Evolutionary conservation across 306 rosid species (phyloP).

Genomic region (Castanopsis chinensis): DNA sequence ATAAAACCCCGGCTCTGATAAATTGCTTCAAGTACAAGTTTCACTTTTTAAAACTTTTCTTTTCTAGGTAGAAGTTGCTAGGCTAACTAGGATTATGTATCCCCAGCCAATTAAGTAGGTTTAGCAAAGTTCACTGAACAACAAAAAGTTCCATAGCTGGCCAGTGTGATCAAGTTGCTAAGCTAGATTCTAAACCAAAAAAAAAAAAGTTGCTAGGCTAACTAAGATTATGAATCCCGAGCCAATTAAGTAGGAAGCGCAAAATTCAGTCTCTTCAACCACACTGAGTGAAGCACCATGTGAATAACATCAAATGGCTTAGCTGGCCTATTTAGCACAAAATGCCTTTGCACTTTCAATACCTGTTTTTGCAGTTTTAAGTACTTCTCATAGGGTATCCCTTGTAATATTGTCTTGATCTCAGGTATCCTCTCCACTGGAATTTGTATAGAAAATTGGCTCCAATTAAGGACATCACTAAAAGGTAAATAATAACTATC

Average conservation of each 20-base stretch:
- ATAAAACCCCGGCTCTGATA: no score
- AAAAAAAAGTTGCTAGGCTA: not conserved
- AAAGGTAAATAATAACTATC: conserved; percentile 60
- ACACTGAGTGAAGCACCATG: conserved; percentile 78
- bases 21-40: no score
- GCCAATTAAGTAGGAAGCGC: conserved; percentile 16
- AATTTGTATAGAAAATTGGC: conserved; percentile 54
- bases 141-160: no score
- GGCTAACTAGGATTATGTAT: not conserved
- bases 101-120: not conserved
- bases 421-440: conserved; percentile 43
- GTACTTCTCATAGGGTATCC: conserved; percentile 41
- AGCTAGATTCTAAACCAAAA: no score
- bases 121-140: conserved; percentile 4
- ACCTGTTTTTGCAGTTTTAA: conserved; percentile 43
- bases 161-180: no score
- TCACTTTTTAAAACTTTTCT: no score
- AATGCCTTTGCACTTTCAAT: conserved; percentile 45
- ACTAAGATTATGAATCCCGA: not conserved
- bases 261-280: conserved; percentile 60
- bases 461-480: conserved; percentile 76
- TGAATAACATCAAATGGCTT: conserved; percentile 65
- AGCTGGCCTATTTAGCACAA: conserved; percentile 60
- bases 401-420: conserved; percentile 51
- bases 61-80: no score